Evolutionary conservation across 257 asterid genomes (phyloP).

Genomic region (Solanum gandarillasii): DNA sequence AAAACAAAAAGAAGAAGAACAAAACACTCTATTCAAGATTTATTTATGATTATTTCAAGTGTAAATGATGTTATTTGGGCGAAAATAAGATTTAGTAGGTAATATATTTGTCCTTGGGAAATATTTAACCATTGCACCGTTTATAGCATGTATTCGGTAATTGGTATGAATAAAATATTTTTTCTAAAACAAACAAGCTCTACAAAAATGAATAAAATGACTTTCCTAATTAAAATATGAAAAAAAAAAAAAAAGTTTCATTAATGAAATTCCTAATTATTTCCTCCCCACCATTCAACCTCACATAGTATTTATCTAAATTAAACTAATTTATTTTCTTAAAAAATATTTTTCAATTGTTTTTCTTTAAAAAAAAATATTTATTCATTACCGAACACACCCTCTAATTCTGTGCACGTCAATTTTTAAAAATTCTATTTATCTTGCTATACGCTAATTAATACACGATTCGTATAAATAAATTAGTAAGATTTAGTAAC

Average conservation of each 20-base stretch:
- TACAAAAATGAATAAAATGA: too few relatives aligned
- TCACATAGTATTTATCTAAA: not conserved
- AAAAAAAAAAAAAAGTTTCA: not conserved
- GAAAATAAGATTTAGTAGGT: too few relatives aligned
- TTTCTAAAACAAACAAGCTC: too few relatives aligned
- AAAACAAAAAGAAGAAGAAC: too few relatives aligned
- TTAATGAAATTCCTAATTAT: too few relatives aligned
- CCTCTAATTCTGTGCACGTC: not conserved
- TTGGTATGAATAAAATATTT: too few relatives aligned
- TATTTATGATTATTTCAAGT: too few relatives aligned
- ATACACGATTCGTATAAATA: not conserved
- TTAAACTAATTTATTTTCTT: not conserved
- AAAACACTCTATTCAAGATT: too few relatives aligned
- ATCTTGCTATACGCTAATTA: not conserved
- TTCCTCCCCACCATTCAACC: not conserved
- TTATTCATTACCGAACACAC: not conserved
- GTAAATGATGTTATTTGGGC: too few relatives aligned
- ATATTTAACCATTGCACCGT: not conserved
- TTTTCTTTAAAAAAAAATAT: too few relatives aligned
- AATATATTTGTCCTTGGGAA: not conserved
- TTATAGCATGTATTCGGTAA: too few relatives aligned
- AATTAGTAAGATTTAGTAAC: not conserved
- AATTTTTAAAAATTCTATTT: not conserved
- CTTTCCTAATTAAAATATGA: not conserved
- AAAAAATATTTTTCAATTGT: too few relatives aligned